Percentiles rank a stretch among this genome's conserved stretches.
phyloP scores from a whole-genome alignment of 345 rosid genomes.

The Balakata baccata region DNA sequence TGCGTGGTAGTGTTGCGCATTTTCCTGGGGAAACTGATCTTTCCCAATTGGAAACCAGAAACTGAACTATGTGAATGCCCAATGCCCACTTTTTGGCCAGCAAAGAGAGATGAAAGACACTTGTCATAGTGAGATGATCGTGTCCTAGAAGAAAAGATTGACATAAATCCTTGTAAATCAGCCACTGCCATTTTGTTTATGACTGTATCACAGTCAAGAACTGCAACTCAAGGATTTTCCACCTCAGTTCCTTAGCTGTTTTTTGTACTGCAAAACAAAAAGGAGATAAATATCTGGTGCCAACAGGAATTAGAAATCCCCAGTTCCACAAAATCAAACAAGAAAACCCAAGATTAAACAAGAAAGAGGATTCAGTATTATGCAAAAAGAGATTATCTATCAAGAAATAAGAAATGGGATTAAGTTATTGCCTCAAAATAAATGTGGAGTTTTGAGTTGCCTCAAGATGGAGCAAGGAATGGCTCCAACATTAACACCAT shows the following conservation, averaged over 20 bases:
- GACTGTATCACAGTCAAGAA: too few species aligned
- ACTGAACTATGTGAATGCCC: slow-evolving; percentile 18
- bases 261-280: slow-evolving; percentile 16
- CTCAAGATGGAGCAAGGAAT: slow-evolving; percentile 52
- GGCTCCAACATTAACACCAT: slow-evolving; percentile 28
- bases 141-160: slow-evolving; percentile 24
- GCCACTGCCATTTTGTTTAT: slow-evolving; percentile 8
- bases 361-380: not conserved
- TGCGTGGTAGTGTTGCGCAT: slow-evolving; percentile 22
- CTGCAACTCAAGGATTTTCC: too few species aligned
- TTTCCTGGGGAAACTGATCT: slow-evolving; percentile 20
- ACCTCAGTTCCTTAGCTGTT: slow-evolving; percentile 14
- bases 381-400: not conserved
- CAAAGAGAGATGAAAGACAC: slow-evolving; percentile 33
- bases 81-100: slow-evolving; percentile 25
- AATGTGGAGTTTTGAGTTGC: slow-evolving; percentile 28
- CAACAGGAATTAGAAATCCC: slow-evolving; percentile 6
- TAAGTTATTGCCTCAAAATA: not conserved
- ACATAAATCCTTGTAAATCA: slow-evolving; percentile 16
- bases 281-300: not conserved
- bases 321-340: not conserved
- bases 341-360: not conserved
- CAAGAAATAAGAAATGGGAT: not conserved
- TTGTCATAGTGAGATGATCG: slow-evolving; percentile 25
- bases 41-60: slow-evolving; percentile 27